Evolutionary conservation across 2,329 filamentous ascomycete species (phyloP), one percentile per base, ranked within the genome.

Genomic region (Aquanectria penicillioides): DNA sequence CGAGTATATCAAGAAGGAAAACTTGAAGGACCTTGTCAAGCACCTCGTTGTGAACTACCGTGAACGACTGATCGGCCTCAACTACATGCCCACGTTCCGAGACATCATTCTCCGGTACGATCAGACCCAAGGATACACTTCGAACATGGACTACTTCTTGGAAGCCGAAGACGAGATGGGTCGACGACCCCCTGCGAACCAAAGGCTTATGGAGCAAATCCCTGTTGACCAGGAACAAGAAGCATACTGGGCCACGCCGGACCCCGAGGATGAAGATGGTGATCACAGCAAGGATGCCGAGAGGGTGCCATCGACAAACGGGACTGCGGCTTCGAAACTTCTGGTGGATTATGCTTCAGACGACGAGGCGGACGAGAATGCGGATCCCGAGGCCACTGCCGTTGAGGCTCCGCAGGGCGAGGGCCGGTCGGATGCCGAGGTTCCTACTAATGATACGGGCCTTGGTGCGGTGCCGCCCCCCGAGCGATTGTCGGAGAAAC

Each of bases 291-390:
- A 77, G 62, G 64, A 69, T 15, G 72, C 69, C 38, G 73, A 70
- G 52, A 78, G 71, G 56, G 66, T 68, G 8, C 65, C 75, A 3
- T 65, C 81, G 10, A 75, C 81, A 6, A 94, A 93, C 65, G 91
- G 88, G 20, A 83, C 71, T n/a, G 63, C 83, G 12, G 86, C 87
- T 1, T 76, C 85, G 8, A 93, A 90, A 71, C 91, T 91, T 2
- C 80, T 98, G 18, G 95, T 99, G 28, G 92, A 97, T 73, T 99
- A 99, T 72, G 87, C 89, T 0, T 96, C 96, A 31, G 94, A 97
- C 66, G 94, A 97, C 58, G 92, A 95, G n/a, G 87, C 68, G 7
- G 78, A 79, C 8, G 78, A 79, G 31, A 73, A 72, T 11, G 88
- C 90, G 75, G 88, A 89, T 69, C 79, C 85, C 37, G 82, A 89